phyloP scores from a whole-genome alignment of 306 rosid genomes.

The Dryas drummondii region DNA sequence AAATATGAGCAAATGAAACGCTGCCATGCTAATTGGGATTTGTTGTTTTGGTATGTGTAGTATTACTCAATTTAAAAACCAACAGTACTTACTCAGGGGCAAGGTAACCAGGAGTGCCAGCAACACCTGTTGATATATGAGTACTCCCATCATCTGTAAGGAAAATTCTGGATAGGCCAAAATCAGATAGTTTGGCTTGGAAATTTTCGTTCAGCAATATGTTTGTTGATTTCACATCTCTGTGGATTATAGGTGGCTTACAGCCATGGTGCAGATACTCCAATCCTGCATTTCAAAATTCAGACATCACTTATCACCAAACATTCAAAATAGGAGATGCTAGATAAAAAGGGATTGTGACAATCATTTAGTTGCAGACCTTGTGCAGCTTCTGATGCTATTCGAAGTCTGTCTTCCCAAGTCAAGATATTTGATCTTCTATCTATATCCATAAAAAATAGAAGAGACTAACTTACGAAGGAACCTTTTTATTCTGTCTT shows the following conservation, averaged over 20 bases:
- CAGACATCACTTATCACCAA: not conserved
- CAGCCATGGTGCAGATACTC: slow-evolving; percentile 32
- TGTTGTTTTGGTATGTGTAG: no score
- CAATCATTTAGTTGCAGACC: slow-evolving; percentile 11
- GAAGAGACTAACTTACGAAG: not conserved
- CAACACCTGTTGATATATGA: slow-evolving; percentile 40
- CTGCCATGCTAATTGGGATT: no score
- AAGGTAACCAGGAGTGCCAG: slow-evolving; percentile 53
- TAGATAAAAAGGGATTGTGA: not conserved
- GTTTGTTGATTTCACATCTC: slow-evolving; percentile 58
- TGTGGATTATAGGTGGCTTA: slow-evolving; percentile 39
- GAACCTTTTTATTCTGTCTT: no score
- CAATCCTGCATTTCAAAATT: slow-evolving; percentile 16
- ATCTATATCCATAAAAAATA: not conserved
- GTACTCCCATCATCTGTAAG: slow-evolving; percentile 9
- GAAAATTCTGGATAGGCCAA: slow-evolving; percentile 47
- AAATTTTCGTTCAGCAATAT: slow-evolving; percentile 38
- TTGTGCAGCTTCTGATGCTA: slow-evolving; percentile 43
- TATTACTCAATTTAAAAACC: no score
- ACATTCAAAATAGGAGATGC: not conserved
- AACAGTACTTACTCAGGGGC: slow-evolving; percentile 47
- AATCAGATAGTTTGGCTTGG: slow-evolving; percentile 50
- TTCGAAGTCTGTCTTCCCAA: slow-evolving; percentile 32
- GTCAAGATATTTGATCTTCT: not conserved
- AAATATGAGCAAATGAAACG: no score